These are phyloP conservation scores for Xylariales sp. DNA, from an alignment of 2,329 filamentous ascomycete species.

Conservation along the genomic window DNA sequence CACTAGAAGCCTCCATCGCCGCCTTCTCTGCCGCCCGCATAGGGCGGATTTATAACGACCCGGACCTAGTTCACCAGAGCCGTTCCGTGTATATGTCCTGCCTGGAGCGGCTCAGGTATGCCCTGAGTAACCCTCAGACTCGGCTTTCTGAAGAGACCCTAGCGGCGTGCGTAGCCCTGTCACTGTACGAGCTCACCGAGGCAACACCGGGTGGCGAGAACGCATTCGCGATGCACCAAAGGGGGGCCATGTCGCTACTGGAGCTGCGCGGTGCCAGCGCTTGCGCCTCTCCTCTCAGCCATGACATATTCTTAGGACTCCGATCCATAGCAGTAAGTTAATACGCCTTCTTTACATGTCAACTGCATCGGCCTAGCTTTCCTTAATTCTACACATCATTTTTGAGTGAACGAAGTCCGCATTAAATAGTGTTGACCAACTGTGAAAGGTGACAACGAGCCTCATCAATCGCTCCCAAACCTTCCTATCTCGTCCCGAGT, in stretches of 20 bases:
- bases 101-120: slow-evolving; percentile 1
- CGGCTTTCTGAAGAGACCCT: slow-evolving; percentile 10
- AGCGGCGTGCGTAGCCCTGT: slow-evolving; percentile 14
- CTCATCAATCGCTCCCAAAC: background rate
- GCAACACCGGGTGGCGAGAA: slow-evolving; percentile 9
- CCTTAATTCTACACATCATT: slow-evolving; percentile 10
- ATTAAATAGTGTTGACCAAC: slow-evolving; percentile 10
- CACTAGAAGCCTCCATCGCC: slow-evolving; percentile 5
- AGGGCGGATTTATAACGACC: background rate
- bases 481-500: too few species aligned
- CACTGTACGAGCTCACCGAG: slow-evolving; percentile 17
- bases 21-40: slow-evolving; percentile 7
- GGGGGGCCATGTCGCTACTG: slow-evolving; percentile 14
- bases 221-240: slow-evolving; percentile 15
- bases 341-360: background rate
- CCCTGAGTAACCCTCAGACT: background rate
- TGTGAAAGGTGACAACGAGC: too few species aligned
- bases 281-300: slow-evolving; percentile 10
- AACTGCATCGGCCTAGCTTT: slow-evolving; percentile 6
- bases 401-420: slow-evolving; percentile 12
- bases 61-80: slow-evolving; percentile 6
- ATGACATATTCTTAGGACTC: slow-evolving; percentile 13
- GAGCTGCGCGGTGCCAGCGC: slow-evolving; percentile 13
- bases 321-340: slow-evolving; percentile 12
- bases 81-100: slow-evolving; percentile 6